Base-by-base conservation (phyloP, 257 asterid genomes). In the Dorcoceras hygrometricum region DNA sequence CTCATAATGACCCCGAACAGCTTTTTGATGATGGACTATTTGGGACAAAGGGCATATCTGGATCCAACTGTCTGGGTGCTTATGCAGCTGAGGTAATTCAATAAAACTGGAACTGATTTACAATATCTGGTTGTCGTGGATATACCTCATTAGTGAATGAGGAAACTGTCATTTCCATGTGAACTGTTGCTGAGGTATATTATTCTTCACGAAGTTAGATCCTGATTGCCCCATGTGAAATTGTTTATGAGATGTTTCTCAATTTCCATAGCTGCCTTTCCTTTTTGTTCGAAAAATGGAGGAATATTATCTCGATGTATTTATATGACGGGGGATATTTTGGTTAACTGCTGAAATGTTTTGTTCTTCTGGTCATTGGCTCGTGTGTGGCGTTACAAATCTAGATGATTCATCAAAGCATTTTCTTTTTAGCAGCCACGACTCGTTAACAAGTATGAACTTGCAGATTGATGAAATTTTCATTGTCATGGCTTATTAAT, bases 11-110 rank as follows among this genome's bases (percentile, higher is more conserved):
- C 70, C 83, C 82, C 1, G 75, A 80, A 50, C 73, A 82, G 46
- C 76, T 84, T 32, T 84, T 82, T 72, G 86, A 82, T 62, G 83
- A 78, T 39, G 79, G 71, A 56, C 76, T 85, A 36, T 82, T 82
- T 69, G 86, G 81, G 60, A 76, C 69, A 59, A 68, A 80, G 57
- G 81, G 80, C 54, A 65, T 85, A 79, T 76, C 81, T 25, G 66
- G 58, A 69, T 80, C 87, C 62, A 74, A 73, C 71, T 76, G 79
- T 53, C 81, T 60, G 31, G 77, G 58, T 72, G 80, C 63, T 66
- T 81, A 61, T 56, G 77, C 81, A 56, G 78, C 78, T 34, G 83
- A 84, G 90, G 90, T 82, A 67, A 62, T 54, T 72, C 67, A 48
- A 5, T 59, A 0, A 12, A 43, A 51, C 26, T 51, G 23, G 61